A percentile compares a stretch with the other conserved stretches of the same genome.
phyloP scores from a whole-genome alignment of 2,329 filamentous ascomycete species.

The Tothia fuscella region DNA sequence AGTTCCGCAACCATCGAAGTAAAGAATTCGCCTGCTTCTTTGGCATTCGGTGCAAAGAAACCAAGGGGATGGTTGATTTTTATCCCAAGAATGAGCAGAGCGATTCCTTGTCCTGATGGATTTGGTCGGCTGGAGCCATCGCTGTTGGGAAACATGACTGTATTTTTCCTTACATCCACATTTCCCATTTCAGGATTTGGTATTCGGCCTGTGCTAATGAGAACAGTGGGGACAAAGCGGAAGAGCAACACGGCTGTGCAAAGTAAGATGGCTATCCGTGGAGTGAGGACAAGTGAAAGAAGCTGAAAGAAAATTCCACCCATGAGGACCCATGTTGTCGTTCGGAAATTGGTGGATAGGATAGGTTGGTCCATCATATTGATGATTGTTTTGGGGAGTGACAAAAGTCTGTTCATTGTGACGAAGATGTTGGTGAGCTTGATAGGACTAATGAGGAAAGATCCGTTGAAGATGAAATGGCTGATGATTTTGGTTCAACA shows the following conservation, averaged over 20 bases:
- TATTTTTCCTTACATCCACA: neutral
- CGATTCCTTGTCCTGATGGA: neutral
- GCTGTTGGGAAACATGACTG: neutral
- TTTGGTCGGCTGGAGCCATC: constrained; percentile 2
- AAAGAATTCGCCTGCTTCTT: constrained; percentile 30
- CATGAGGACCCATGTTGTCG: constrained; percentile 7
- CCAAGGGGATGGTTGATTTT: constrained; percentile 30
- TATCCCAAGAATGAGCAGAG: constrained; percentile 6
- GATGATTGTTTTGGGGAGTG: neutral
- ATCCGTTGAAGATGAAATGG: no score
- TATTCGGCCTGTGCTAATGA: constrained; percentile 2
- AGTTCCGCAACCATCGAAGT: constrained; percentile 24
- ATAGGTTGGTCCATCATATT: constrained; percentile 1
- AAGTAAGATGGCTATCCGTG: constrained; percentile 2
- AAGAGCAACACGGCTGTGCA: neutral
- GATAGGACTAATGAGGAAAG: no score
- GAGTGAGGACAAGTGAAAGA: constrained; percentile 4
- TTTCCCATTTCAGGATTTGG: neutral
- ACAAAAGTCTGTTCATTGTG: constrained; percentile 4
- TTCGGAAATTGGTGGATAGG: constrained; percentile 4
- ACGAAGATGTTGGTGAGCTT: no score
- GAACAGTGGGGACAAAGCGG: constrained; percentile 6
- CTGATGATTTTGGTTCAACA: no score
- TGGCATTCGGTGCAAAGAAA: constrained; percentile 33
- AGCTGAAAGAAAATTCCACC: constrained; percentile 3